Percentiles rank a stretch among this genome's conserved stretches.
Conservation (phyloP, 176 grass and related monocot genomes). For the Aegilops sharonensis region DNA sequence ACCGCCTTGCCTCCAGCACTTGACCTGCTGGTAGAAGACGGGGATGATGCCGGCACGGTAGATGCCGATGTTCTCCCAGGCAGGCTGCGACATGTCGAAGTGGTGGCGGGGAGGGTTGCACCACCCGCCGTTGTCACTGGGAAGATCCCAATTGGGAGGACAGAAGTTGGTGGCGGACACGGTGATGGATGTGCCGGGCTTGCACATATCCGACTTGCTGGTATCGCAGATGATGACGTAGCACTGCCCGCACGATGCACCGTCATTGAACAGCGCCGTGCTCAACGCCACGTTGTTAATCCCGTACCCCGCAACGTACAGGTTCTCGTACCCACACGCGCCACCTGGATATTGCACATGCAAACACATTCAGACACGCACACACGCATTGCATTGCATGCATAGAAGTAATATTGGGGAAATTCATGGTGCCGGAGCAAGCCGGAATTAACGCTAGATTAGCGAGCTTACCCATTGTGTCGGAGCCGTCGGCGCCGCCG, state of each 20-base stretch:
- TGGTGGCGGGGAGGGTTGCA: not conserved
- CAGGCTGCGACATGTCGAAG: slow-evolving; percentile 19
- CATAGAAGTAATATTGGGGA: too few species aligned
- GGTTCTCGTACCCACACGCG: slow-evolving; percentile 54
- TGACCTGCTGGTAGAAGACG: slow-evolving; percentile 39
- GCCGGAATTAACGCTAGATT: not conserved
- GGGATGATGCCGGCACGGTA: slow-evolving; percentile 38
- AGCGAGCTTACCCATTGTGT: slow-evolving; percentile 46
- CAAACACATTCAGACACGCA: not conserved
- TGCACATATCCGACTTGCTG: not conserved
- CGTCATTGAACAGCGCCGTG: slow-evolving; percentile 39
- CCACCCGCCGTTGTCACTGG: not conserved
- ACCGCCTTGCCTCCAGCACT: slow-evolving; percentile 34
- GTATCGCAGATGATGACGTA: slow-evolving; percentile 40
- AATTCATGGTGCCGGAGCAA: not conserved
- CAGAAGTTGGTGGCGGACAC: not conserved
- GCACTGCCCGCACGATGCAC: slow-evolving; percentile 54
- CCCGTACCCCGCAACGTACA: slow-evolving; percentile 52
- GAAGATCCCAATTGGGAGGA: not conserved
- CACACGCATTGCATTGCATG: too few species aligned
- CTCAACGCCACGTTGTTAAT: slow-evolving; percentile 44
- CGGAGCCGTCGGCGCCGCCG: slow-evolving; percentile 45
- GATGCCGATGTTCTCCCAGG: slow-evolving; percentile 36
- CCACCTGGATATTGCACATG: slow-evolving; percentile 32
- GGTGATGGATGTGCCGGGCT: not conserved